Percentiles rank a stretch among this genome's conserved stretches.
Conservation (phyloP, 1,284 basidiomycete species). For the Meira miltonrushii region DNA sequence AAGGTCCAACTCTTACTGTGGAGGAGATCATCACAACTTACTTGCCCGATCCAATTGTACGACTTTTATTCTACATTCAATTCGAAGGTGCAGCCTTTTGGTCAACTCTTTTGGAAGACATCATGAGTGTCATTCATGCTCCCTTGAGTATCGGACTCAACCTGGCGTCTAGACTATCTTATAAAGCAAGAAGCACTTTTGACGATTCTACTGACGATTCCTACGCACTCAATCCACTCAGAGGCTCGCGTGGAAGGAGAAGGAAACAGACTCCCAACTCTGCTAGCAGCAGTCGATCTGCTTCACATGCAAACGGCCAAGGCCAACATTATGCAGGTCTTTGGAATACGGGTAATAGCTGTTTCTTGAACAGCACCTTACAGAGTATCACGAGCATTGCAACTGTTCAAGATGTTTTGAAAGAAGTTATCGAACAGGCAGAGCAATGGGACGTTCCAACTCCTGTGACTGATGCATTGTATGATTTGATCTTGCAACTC, state of each 20-base stretch:
- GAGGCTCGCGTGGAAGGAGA: background rate
- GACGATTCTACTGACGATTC: background rate
- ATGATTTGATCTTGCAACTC: constrained; percentile 32
- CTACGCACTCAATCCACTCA: background rate
- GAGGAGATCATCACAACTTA: background rate
- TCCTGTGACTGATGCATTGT: constrained; percentile 44
- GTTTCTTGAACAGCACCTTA: constrained; percentile 50
- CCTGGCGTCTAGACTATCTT: background rate
- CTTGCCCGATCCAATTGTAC: constrained; percentile 1
- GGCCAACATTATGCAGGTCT: constrained; percentile 30
- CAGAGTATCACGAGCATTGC: constrained; percentile 39
- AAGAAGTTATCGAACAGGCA: constrained; percentile 24
- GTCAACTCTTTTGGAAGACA: background rate
- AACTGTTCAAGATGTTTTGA: constrained; percentile 24
- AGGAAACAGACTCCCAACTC: background rate
- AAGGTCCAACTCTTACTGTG: background rate
- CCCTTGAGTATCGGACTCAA: background rate
- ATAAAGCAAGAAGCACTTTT: constrained; percentile 1
- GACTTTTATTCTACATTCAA: background rate
- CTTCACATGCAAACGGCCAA: background rate
- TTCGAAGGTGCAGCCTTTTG: background rate
- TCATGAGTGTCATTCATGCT: background rate
- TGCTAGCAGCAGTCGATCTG: background rate
- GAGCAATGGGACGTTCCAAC: constrained; percentile 42
- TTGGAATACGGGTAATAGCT: constrained; percentile 47